These are phyloP conservation scores for Camelina laxa DNA, from an alignment of 345 rosid species.

Conservation along the genomic window DNA sequence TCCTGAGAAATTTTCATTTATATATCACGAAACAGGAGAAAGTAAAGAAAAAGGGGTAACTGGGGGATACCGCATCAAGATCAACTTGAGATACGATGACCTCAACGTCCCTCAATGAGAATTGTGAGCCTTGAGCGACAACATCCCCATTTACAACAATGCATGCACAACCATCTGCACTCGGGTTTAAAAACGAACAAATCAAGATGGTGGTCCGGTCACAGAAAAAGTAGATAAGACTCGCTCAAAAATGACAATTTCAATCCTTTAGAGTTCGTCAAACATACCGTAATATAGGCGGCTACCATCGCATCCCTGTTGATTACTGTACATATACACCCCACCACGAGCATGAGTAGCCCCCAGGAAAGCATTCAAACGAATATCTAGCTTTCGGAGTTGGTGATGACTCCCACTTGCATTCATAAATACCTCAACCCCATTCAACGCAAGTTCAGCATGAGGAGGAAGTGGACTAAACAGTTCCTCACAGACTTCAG, in stretches of 20 bases:
- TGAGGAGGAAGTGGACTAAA: conserved; percentile 83
- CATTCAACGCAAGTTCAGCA: conserved; percentile 93
- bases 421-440: conserved; percentile 96
- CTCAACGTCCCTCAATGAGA: conserved; percentile 89
- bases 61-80: conserved; percentile 77
- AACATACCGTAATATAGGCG: conserved; percentile 84
- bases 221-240: not conserved
- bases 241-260: not conserved
- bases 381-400: conserved; percentile 80
- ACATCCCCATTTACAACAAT: conserved; percentile 85
- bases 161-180: conserved; percentile 83
- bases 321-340: conserved; percentile 96
- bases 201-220: not conserved
- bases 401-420: conserved; percentile 99
- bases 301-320: conserved; percentile 96
- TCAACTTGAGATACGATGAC: conserved; percentile 88
- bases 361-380: conserved; percentile 72
- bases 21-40: conserved; percentile 1
- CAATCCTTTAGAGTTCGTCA: not conserved
- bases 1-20: not conserved
- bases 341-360: conserved; percentile 92
- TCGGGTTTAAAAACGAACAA: conserved; percentile 20
- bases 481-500: conserved; percentile 94
- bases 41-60: conserved; percentile 12
- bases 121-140: conserved; percentile 91